Evolutionary conservation across 805 yeast species (phyloP).

Genomic region (Myxozyma vanderwaltii): DNA sequence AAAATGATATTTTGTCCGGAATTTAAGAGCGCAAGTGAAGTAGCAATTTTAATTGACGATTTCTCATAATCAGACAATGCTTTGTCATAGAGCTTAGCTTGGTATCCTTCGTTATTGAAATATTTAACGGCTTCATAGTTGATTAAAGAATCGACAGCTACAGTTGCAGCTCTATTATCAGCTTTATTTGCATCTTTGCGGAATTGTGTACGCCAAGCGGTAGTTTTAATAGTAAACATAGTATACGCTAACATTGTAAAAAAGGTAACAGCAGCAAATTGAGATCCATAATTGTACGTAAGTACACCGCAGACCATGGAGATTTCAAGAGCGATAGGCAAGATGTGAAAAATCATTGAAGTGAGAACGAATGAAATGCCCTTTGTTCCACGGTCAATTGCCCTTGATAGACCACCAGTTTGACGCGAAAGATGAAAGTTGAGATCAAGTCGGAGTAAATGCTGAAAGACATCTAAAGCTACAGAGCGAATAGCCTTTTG

Average conservation of each 20-base stretch:
- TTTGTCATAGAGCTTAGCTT: slow-evolving; percentile 74
- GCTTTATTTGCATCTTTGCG: slow-evolving; percentile 88
- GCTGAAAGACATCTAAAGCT: slow-evolving; percentile 83
- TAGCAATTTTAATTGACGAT: slow-evolving; percentile 69
- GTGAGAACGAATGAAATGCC: slow-evolving; percentile 91
- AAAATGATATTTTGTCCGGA: slow-evolving; percentile 79
- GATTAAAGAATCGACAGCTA: slow-evolving; percentile 89
- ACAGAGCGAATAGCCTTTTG: slow-evolving; percentile 91
- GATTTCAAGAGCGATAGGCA: slow-evolving; percentile 91
- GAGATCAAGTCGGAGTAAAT: slow-evolving; percentile 78
- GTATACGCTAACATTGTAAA: slow-evolving; percentile 88
- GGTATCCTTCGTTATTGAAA: slow-evolving; percentile 85
- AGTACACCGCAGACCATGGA: slow-evolving; percentile 89
- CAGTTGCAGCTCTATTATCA: slow-evolving; percentile 92
- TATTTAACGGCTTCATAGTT: slow-evolving; percentile 94
- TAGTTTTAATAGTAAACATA: slow-evolving; percentile 82
- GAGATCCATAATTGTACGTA: slow-evolving; percentile 86
- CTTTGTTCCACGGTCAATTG: slow-evolving; percentile 96
- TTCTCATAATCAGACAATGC: slow-evolving; percentile 74
- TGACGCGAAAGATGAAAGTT: slow-evolving; percentile 89
- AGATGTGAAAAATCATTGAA: slow-evolving; percentile 96
- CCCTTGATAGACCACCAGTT: slow-evolving; percentile 94
- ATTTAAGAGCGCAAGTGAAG: slow-evolving; percentile 71
- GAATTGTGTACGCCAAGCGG: slow-evolving; percentile 95
- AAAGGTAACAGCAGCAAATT: slow-evolving; percentile 87